A percentile compares a stretch with the other conserved stretches of the same genome.
Evolutionary conservation across 768 basidiomycete species (phyloP).

Genomic region (Boletus sensibilis): DNA sequence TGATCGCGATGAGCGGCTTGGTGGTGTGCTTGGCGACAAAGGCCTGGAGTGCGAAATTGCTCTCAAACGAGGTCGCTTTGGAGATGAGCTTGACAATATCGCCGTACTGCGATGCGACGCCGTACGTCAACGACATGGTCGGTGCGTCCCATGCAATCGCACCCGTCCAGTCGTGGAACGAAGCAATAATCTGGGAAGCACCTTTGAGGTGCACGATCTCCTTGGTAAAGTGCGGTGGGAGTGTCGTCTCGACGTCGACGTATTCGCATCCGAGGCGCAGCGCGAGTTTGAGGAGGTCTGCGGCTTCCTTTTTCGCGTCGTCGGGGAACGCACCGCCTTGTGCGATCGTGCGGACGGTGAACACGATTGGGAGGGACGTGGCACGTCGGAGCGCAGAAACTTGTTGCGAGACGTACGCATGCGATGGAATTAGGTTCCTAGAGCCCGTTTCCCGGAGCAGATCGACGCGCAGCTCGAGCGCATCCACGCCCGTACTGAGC

Average conservation of each 20-base stretch:
- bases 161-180: slow-evolving; percentile 95
- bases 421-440: slow-evolving; percentile 59
- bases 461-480: slow-evolving; percentile 92
- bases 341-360: slow-evolving; percentile 81
- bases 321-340: slow-evolving; percentile 95
- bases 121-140: slow-evolving; percentile 66
- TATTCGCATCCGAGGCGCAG: slow-evolving; percentile 87
- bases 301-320: slow-evolving; percentile 63
- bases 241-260: slow-evolving; percentile 84
- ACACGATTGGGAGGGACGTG: slow-evolving; percentile 84
- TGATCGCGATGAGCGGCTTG: slow-evolving; percentile 92
- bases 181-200: slow-evolving; percentile 78
- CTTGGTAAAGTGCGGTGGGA: slow-evolving; percentile 60
- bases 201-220: slow-evolving; percentile 65
- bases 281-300: slow-evolving; percentile 74
- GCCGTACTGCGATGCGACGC: slow-evolving; percentile 61
- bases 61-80: slow-evolving; percentile 68
- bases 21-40: slow-evolving; percentile 61
- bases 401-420: slow-evolving; percentile 76
- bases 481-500: slow-evolving; percentile 82
- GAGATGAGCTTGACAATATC: slow-evolving; percentile 94
- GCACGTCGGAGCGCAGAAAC: slow-evolving; percentile 73
- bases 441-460: slow-evolving; percentile 59
- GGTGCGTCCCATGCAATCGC: slow-evolving; percentile 75
- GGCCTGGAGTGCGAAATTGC: slow-evolving; percentile 75